Conservation (phyloP, 768 basidiomycete genomes). For the Daedaleopsis sinensis region DNA sequence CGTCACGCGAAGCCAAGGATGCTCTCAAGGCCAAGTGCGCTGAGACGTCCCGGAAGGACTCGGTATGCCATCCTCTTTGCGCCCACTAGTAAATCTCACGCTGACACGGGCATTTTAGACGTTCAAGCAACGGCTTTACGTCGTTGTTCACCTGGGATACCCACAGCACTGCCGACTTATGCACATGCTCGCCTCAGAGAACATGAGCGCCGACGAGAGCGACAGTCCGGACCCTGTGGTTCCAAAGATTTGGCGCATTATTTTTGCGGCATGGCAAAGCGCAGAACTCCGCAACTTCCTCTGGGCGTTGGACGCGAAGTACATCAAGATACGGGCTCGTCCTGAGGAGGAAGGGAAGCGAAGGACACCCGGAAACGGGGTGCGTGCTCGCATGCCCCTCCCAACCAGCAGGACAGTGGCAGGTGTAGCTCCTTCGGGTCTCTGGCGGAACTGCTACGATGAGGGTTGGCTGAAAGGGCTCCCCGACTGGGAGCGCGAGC, state of each 20-base stretch:
- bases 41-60: neutral
- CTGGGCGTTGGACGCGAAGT: neutral
- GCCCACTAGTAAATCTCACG: neutral
- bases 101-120: neutral
- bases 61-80: neutral
- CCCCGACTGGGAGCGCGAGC: neutral
- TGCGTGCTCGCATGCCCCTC: neutral
- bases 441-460: neutral
- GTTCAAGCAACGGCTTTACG: neutral
- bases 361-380: neutral
- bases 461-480: neutral
- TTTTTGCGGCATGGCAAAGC: constrained; percentile 5
- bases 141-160: neutral
- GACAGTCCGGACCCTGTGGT: neutral
- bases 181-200: neutral
- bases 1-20: neutral
- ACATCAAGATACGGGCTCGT: neutral
- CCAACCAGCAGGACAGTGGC: neutral
- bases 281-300: neutral
- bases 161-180: neutral
- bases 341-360: neutral
- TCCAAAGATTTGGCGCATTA: neutral
- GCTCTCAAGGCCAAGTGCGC: neutral
- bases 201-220: constrained; percentile 11
- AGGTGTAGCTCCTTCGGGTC: neutral